Base-by-base conservation (phyloP, 805 yeast species). In the Candida ovalis region DNA sequence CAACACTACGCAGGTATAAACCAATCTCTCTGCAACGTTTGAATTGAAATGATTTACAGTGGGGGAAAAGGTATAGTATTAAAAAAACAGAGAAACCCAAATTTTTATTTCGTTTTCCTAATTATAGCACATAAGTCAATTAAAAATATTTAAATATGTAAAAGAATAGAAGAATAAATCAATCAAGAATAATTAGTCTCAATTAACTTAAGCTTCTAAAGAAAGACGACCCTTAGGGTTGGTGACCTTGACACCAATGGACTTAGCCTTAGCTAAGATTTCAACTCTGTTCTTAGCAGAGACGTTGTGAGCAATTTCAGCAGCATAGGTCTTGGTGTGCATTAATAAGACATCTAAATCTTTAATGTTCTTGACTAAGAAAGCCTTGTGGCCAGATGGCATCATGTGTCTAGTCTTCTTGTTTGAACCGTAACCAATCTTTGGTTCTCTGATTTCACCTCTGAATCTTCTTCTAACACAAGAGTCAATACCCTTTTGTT, bases 401-500 rank as follows among this genome's bases (percentile, higher is more conserved):
- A 80, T 77, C 81, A 94, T 72, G 85, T 84, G 88, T 78, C 86
- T 89, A 74, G 99, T 94, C 84, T 86, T 90, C 82, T 89, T 94
- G 96, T 94, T 90, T 68, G 98, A 90, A 80, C 99, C 97, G 84
- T 88, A 94, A 84, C 99, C 99, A 70, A 94, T 91, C 82, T 87
- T 91, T 83, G 99, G 99, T 84, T 92, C 96, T 69, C 91, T 82
- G 74, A 94, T 88, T 79, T 92, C 86, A 73, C 99, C 99, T 86
- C 97, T 89, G 96, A 94, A 94, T 84, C 94, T 86, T 84, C 99
- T 92, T 84, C 99, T 94, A 75, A 95, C 97, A 81, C 89, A 84
- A 66, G 98, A 91, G 84, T 94, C 99, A 75, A 94, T 94, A 94
- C 99, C 99, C 88, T 94, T 94, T 81, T 95, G 99, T 82, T 94